phyloP scores from a whole-genome alignment of 2,329 filamentous ascomycete genomes.

The Aspergillus brasiliensis region DNA sequence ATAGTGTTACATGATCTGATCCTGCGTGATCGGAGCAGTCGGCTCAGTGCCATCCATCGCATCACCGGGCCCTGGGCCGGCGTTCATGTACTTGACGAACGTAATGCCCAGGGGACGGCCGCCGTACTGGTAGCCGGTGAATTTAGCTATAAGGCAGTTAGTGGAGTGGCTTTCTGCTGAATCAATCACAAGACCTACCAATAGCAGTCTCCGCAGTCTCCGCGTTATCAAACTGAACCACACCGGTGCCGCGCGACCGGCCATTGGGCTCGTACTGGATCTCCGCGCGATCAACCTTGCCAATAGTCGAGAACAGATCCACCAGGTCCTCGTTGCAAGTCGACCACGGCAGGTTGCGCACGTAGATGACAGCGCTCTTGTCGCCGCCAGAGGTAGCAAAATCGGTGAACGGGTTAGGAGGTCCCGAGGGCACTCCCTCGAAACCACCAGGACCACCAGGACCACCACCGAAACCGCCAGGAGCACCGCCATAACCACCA shows the following conservation, averaged over 20 bases:
- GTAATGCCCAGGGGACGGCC: slow-evolving; percentile 89
- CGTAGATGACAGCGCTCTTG: slow-evolving; percentile 81
- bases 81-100: slow-evolving; percentile 88
- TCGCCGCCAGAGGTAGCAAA: slow-evolving; percentile 86
- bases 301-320: slow-evolving; percentile 96
- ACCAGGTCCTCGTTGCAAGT: slow-evolving; percentile 97
- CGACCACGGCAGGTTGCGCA: slow-evolving; percentile 97
- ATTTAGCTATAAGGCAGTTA: slow-evolving; percentile 66
- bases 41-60: slow-evolving; percentile 81
- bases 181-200: slow-evolving; percentile 45
- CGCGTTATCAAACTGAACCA: slow-evolving; percentile 85
- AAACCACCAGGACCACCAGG: slow-evolving; percentile 46
- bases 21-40: slow-evolving; percentile 77
- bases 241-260: slow-evolving; percentile 89
- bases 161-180: background rate
- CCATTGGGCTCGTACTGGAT: slow-evolving; percentile 98
- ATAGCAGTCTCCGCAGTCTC: slow-evolving; percentile 92
- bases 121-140: slow-evolving; percentile 96
- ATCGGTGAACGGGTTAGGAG: slow-evolving; percentile 89
- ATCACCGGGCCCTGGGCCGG: slow-evolving; percentile 61
- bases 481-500: slow-evolving; percentile 58
- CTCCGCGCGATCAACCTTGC: slow-evolving; percentile 97
- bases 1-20: slow-evolving; percentile 84
- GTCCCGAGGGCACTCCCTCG: slow-evolving; percentile 53
- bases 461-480: slow-evolving; percentile 58